A percentile compares a stretch with the other conserved stretches of the same genome.
Evolutionary conservation across 2,329 filamentous ascomycete species (phyloP).

Genomic region (Didymella pomorum): DNA sequence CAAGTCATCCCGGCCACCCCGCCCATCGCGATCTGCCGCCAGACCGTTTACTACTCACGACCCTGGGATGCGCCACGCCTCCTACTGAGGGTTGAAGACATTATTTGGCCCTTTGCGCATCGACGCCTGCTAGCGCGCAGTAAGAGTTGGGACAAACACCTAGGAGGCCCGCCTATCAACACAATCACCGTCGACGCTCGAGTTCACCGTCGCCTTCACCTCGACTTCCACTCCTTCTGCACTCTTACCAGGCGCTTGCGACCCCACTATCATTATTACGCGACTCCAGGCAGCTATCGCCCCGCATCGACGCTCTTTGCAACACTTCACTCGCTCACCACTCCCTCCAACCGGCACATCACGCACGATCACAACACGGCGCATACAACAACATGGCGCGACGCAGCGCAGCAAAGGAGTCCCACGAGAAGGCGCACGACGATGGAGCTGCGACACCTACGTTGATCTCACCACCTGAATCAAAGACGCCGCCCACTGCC

Average conservation of each 20-base stretch:
- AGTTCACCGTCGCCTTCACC: constrained; percentile 29
- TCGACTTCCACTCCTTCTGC: constrained; percentile 14
- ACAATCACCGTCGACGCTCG: constrained; percentile 25
- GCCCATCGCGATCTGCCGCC: constrained; percentile 15
- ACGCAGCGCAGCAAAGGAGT: constrained; percentile 26
- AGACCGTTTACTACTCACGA: constrained; percentile 9
- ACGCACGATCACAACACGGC: constrained; percentile 17
- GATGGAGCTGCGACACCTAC: constrained; percentile 54
- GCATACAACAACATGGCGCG: constrained; percentile 32
- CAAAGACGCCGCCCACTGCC: constrained; percentile 67
- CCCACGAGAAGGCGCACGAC: constrained; percentile 28
- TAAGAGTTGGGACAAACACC: constrained; percentile 26
- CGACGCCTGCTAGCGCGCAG: constrained; percentile 18
- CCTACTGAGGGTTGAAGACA: constrained; percentile 16
- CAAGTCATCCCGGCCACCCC: constrained; percentile 25
- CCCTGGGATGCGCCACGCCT: constrained; percentile 19
- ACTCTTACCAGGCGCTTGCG: constrained; percentile 12
- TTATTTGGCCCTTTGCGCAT: constrained; percentile 21
- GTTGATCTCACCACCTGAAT: constrained; percentile 64
- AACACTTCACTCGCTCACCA: constrained; percentile 7
- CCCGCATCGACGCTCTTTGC: constrained; percentile 5
- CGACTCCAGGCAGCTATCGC: constrained; percentile 1
- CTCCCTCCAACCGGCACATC: constrained; percentile 6
- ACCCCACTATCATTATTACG: constrained; percentile 9
- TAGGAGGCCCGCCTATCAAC: constrained; percentile 18